Evolutionary conservation across 306 rosid genomes (phyloP).

Genomic region (Pterocarpus santalinus): DNA sequence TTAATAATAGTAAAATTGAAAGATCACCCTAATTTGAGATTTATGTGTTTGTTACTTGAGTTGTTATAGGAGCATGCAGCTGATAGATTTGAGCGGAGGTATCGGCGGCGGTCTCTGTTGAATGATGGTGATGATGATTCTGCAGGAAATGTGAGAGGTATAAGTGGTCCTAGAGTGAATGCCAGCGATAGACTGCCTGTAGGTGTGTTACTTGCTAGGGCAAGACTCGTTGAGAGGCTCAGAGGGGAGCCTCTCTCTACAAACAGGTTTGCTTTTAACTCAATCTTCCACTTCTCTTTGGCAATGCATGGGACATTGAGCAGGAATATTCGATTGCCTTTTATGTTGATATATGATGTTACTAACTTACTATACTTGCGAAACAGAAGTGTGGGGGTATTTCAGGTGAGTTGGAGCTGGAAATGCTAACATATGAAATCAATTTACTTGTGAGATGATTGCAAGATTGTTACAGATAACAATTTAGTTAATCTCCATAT

Average conservation of each 20-base stretch:
- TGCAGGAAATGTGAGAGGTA: conserved; percentile 50
- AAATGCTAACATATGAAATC: not conserved
- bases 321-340: not conserved
- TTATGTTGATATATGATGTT: not conserved
- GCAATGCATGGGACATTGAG: not conserved
- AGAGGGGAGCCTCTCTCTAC: conserved; percentile 69
- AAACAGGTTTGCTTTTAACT: conserved; percentile 63
- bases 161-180: conserved; percentile 48
- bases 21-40: no score
- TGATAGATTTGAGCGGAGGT: conserved; percentile 54
- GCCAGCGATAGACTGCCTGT: conserved; percentile 77
- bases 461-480: not conserved
- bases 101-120: conserved; percentile 46
- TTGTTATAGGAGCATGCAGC: conserved; percentile 59
- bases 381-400: not conserved
- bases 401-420: conserved; percentile 13
- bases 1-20: not conserved
- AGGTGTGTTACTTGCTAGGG: conserved; percentile 82
- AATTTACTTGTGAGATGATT: not conserved
- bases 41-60: conserved; percentile 10
- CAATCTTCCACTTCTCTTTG: conserved; percentile 17
- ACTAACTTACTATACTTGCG: not conserved
- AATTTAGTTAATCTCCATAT: not conserved
- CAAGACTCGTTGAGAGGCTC: conserved; percentile 86
- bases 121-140: conserved; percentile 51